These are phyloP conservation scores for Saccharomycopsis guyanensis DNA, from an alignment of 805 yeast genomes.

Conservation along the genomic window DNA sequence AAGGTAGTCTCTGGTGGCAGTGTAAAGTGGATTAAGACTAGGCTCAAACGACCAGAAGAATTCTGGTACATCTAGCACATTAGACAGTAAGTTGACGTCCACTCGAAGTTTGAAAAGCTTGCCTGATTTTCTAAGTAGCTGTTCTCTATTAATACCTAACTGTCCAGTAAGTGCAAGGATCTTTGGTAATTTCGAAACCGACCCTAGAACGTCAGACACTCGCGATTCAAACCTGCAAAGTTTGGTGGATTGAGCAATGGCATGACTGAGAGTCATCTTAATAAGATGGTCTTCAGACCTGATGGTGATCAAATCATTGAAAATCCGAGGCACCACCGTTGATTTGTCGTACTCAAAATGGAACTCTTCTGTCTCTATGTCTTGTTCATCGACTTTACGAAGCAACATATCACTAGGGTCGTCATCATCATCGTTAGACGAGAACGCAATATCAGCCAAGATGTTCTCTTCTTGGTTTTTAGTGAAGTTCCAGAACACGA, in stretches of 20 bases:
- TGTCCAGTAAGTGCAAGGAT: conserved; percentile 85
- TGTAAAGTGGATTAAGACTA: conserved; percentile 84
- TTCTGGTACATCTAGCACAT: conserved; percentile 90
- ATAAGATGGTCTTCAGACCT: conserved; percentile 88
- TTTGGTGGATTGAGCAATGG: conserved; percentile 94
- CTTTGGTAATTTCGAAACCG: conserved; percentile 85
- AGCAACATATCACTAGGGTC: conserved; percentile 42
- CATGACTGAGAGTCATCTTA: conserved; percentile 89
- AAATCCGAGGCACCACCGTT: conserved; percentile 64
- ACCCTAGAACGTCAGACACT: conserved; percentile 74
- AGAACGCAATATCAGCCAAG: conserved; percentile 74
- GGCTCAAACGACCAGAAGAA: conserved; percentile 97
- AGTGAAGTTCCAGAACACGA: conserved; percentile 96
- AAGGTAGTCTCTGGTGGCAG: conserved; percentile 82
- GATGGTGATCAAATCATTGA: conserved; percentile 88
- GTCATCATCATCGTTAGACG: conserved; percentile 33
- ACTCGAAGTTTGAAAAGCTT: conserved; percentile 82
- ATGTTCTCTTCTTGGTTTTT: conserved; percentile 90
- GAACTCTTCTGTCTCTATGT: conserved; percentile 81
- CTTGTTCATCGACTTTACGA: conserved; percentile 76
- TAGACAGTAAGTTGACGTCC: conserved; percentile 86
- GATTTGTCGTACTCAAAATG: conserved; percentile 45
- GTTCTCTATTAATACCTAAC: conserved; percentile 76
- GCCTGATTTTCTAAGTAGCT: conserved; percentile 82
- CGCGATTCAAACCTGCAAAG: conserved; percentile 85